A percentile compares a stretch with the other conserved stretches of the same genome.
These are phyloP conservation scores for Thalassiosira livingstoniorum DNA, from an alignment of 352 stramenopile genomes.

Conservation along the genomic window DNA sequence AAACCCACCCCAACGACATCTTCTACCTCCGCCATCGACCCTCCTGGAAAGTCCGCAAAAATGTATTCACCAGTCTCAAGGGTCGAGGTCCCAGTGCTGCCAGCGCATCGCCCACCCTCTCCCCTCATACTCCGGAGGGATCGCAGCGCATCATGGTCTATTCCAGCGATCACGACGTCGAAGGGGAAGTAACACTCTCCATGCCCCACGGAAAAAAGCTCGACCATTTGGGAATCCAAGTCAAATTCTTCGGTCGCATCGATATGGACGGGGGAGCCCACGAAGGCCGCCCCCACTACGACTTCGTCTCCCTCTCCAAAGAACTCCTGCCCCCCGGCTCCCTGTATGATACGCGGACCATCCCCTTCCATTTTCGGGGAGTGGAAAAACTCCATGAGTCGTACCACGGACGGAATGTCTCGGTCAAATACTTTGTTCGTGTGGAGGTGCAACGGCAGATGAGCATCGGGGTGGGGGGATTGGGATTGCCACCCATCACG, in stretches of 20 bases:
- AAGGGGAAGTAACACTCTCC: conserved; percentile 68
- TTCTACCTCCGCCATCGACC: conserved; percentile 68
- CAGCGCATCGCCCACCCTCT: conserved; percentile 21
- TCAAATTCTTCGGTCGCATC: conserved; percentile 96
- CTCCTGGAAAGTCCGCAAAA: conserved; percentile 82
- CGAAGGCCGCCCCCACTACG: conserved; percentile 83
- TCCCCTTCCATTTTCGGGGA: conserved; percentile 93
- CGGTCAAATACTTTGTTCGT: conserved; percentile 95
- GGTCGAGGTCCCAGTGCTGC: conserved; percentile 39
- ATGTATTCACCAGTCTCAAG: conserved; percentile 81
- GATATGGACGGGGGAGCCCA: conserved; percentile 82
- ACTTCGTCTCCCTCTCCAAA: conserved; percentile 92
- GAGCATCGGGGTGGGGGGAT: no score
- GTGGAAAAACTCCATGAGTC: conserved; percentile 96
- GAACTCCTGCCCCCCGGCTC: conserved; percentile 91
- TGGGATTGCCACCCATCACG: conserved; percentile 89
- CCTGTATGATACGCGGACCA: conserved; percentile 84
- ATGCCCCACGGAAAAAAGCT: conserved; percentile 91
- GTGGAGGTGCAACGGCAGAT: conserved; percentile 93
- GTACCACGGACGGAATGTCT: conserved; percentile 96
- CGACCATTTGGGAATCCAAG: conserved; percentile 95
- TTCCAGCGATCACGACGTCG: conserved; percentile 65
- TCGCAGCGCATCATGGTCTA: conserved; percentile 51
- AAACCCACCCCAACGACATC: conserved; percentile 41
- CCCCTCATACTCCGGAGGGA: conserved; percentile 16